Base-by-base conservation (phyloP, 371 early-diverging fungal species). In the Phascolomyces articulosus region DNA sequence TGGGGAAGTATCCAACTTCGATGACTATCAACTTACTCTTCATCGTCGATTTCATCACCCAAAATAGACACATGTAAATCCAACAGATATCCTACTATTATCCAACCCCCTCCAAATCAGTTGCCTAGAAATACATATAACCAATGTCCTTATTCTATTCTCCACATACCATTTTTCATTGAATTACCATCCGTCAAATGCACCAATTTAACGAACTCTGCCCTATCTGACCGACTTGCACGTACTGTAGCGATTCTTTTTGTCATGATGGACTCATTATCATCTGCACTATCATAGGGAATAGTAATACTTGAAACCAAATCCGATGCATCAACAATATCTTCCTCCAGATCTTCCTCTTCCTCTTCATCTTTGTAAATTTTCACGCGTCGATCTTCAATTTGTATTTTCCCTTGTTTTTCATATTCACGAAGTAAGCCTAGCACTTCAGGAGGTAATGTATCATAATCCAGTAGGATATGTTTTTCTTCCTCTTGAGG, bases 1-100 rank as follows among this genome's bases (percentile, higher is more conserved):
- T n/a, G 34, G 34, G 34, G 34, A 11, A 11, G 34, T 34, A 11
- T 9, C 11, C 0, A 2, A 34, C 6, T 34, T 34, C 6, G 6
- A 34, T 24, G 1, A 9, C 2, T 13, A 21, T 11, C 8, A 4
- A 18, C 56, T 63, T 71, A 71, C 63, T 38, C 58, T 6, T 74
- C 67, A n/a, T 55, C 34, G 13, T 69, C 66, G 11, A 31, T 51
- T 24, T 62, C 57, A 24, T 67, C 58, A 2, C 67, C 73, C 38
- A 80, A 55, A 38, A 80, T 53, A 0, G 74, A 77, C 3, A 80
- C 76, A 49, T 74, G 73, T 4, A 80, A 40, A 65, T 80, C 78
- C 6, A 80, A 40, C 16, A 80, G 53, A 24, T 38, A 29, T 13
- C 55, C 56, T 56, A 34, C 11, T 9, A 9, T 9, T 34, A 34